These are phyloP conservation scores for Typha latifolia DNA, from an alignment of 176 grass and related monocot genomes.

Conservation along the genomic window DNA sequence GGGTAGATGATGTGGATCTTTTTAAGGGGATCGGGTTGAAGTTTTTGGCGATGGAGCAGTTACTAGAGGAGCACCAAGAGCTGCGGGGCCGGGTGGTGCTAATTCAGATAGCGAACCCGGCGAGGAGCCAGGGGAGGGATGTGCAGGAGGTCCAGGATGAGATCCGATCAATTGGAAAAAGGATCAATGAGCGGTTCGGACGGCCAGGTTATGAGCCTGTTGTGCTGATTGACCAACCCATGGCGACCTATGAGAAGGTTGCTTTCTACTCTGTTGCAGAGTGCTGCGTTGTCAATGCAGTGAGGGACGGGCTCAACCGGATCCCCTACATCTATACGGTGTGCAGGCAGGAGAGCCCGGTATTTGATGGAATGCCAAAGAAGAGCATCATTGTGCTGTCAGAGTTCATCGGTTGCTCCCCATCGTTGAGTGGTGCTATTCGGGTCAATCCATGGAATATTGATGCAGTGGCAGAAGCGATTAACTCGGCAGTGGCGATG, in stretches of 20 bases:
- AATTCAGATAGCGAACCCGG: slow-evolving; percentile 85
- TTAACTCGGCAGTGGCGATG: slow-evolving; percentile 57
- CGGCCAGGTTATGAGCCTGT: slow-evolving; percentile 63
- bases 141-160: slow-evolving; percentile 78
- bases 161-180: slow-evolving; percentile 43
- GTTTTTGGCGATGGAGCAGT: slow-evolving; percentile 81
- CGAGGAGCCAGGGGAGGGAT: slow-evolving; percentile 76
- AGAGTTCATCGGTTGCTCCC: slow-evolving; percentile 85
- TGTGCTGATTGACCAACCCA: slow-evolving; percentile 44
- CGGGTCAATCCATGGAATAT: slow-evolving; percentile 88
- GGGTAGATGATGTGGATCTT: slow-evolving; percentile 84
- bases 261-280: slow-evolving; percentile 79
- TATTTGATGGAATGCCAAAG: slow-evolving; percentile 18
- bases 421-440: slow-evolving; percentile 79
- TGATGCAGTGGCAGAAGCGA: slow-evolving; percentile 69
- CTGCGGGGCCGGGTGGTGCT: slow-evolving; percentile 56
- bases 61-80: slow-evolving; percentile 50
- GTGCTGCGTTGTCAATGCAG: slow-evolving; percentile 75
- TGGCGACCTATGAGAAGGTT: slow-evolving; percentile 53
- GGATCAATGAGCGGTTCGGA: slow-evolving; percentile 69
- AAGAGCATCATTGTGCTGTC: slow-evolving; percentile 71
- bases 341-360: slow-evolving; percentile 54
- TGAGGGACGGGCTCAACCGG: slow-evolving; percentile 84
- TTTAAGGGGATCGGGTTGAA: slow-evolving; percentile 99
- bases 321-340: slow-evolving; percentile 90